These are phyloP conservation scores for Solanum hybrid DNA, from an alignment of 305 asterid genomes.

Conservation along the genomic window DNA sequence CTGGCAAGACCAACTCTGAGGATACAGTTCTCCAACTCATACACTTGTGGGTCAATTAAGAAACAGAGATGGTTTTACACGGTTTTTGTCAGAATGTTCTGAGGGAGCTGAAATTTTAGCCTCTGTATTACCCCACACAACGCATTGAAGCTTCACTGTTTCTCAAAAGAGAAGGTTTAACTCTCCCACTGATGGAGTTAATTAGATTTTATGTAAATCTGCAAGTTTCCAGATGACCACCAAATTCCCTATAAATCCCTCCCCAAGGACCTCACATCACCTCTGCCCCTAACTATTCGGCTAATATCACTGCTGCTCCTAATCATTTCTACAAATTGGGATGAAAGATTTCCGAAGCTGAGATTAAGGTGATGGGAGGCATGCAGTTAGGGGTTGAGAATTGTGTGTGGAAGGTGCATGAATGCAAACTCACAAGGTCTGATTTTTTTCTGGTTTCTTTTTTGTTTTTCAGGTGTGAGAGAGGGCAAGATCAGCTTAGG, in stretches of 20 bases:
- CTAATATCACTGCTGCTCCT: neutral
- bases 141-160: neutral
- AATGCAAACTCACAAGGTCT: neutral
- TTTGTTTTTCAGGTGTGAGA: neutral
- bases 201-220: neutral
- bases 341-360: neutral
- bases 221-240: neutral
- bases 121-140: neutral
- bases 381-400: neutral
- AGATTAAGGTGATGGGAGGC: neutral
- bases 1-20: neutral
- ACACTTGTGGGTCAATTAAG: neutral
- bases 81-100: neutral
- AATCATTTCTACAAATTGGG: neutral
- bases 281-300: neutral
- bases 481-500: neutral
- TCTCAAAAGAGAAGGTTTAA: neutral
- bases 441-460: neutral
- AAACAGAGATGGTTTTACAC: neutral
- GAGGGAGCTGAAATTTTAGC: neutral
- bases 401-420: neutral
- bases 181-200: neutral
- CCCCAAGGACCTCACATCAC: neutral
- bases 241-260: neutral
- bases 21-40: neutral